phyloP scores from a whole-genome alignment of 768 basidiomycete species.

The Russula vinacea region DNA sequence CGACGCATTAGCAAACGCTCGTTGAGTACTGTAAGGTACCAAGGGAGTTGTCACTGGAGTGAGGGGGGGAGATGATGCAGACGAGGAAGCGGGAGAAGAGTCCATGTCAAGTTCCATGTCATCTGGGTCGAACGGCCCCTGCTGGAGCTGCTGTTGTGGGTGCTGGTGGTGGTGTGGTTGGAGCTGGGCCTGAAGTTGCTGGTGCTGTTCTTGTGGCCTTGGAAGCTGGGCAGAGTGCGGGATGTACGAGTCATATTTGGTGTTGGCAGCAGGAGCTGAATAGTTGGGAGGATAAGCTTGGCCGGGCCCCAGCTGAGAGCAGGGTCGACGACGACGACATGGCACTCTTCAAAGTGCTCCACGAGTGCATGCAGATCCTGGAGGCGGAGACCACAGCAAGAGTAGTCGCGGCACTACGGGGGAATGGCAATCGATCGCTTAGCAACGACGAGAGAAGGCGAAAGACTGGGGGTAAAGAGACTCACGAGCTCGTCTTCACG shows the following conservation, averaged over 20 bases:
- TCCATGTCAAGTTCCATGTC: conserved; percentile 80
- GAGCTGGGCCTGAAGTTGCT: conserved; percentile 34
- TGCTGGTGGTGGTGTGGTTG: conserved; percentile 30
- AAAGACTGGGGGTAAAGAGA: conserved; percentile 26
- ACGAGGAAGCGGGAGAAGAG: conserved; percentile 37
- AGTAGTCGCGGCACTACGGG: conserved; percentile 76
- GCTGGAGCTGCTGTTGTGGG: conserved; percentile 36
- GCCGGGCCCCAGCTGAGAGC: conserved; percentile 31
- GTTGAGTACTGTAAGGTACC: conserved; percentile 33
- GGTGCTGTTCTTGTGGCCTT: conserved; percentile 16
- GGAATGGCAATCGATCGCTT: conserved; percentile 14
- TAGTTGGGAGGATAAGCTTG: conserved; percentile 26
- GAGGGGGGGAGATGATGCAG: conserved; percentile 43
- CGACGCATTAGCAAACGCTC: conserved; percentile 27
- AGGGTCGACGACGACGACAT: conserved; percentile 69
- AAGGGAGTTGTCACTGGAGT: conserved; percentile 46
- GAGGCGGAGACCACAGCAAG: conserved; percentile 80
- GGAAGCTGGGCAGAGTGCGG: conserved; percentile 10
- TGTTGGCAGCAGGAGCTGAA: conserved; percentile 16
- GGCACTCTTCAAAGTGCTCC: conserved; percentile 89
- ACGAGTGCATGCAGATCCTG: conserved; percentile 78
- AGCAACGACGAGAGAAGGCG: conserved; percentile 15
- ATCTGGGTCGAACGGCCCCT: conserved; percentile 62
- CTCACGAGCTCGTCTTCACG: conserved; percentile 71
- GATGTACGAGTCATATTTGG: conserved; percentile 20